A percentile compares a stretch with the other conserved stretches of the same genome.
phyloP scores from a whole-genome alignment of 164 flowering plant species.

The Tetrastigma voinierianum region DNA sequence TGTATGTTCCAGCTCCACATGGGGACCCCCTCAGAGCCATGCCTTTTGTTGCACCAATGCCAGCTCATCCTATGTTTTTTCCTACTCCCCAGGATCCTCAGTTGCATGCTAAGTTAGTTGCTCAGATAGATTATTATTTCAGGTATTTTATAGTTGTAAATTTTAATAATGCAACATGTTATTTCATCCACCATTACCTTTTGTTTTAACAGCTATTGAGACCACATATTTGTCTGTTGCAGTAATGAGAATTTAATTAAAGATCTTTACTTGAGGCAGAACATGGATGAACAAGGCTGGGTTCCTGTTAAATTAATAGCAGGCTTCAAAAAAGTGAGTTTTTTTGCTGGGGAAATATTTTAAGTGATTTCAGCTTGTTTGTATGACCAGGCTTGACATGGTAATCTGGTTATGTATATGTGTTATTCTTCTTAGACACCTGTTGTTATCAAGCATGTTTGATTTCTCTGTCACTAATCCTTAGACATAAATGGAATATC shows the following conservation, averaged over 20 bases:
- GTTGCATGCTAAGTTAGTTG: slow-evolving; percentile 43
- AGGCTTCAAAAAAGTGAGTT: slow-evolving; percentile 58
- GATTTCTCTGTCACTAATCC: too few species aligned
- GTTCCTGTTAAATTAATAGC: slow-evolving; percentile 56
- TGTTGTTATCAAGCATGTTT: too few species aligned
- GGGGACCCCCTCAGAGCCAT: slow-evolving; percentile 44
- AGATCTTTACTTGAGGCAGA: slow-evolving; percentile 55
- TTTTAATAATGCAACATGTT: not conserved
- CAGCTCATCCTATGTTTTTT: slow-evolving; percentile 31
- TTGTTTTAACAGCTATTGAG: slow-evolving; percentile 9
- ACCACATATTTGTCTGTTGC: slow-evolving; percentile 20
- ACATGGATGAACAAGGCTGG: slow-evolving; percentile 76
- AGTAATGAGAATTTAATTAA: slow-evolving; percentile 58
- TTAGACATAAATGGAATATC: too few species aligned
- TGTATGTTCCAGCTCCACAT: slow-evolving; percentile 27
- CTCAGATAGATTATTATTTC: slow-evolving; percentile 87
- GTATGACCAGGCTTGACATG: too few species aligned
- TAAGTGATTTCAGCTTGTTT: not conserved
- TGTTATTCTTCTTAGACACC: too few species aligned
- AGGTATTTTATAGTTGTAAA: slow-evolving; percentile 40
- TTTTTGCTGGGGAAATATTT: not conserved
- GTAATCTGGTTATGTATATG: too few species aligned
- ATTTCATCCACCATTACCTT: not conserved
- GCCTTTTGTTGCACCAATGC: slow-evolving; percentile 37
- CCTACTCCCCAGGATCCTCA: slow-evolving; percentile 46